These are phyloP conservation scores for Aspergillus sp. DNA, from an alignment of 2,329 filamentous ascomycete species.

Conservation along the genomic window DNA sequence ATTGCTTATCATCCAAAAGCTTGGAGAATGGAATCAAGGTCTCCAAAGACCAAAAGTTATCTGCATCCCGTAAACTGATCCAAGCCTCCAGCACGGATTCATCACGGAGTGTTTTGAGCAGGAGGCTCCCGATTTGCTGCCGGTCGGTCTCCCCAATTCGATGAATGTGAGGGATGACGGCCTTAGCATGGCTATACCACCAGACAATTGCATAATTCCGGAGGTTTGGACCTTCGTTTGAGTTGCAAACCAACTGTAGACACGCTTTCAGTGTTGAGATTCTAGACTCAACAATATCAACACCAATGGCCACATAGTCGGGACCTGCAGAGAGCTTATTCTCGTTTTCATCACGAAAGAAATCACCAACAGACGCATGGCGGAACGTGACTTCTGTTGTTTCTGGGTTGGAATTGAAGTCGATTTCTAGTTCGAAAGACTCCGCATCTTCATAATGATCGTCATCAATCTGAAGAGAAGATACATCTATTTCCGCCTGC, in stretches of 20 bases:
- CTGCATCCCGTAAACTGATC: background rate
- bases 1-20: background rate
- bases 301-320: conserved; percentile 16
- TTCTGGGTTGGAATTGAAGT: conserved; percentile 22
- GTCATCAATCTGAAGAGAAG: background rate
- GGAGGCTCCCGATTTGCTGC: background rate
- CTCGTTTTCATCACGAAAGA: conserved; percentile 19
- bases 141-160: background rate
- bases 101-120: background rate
- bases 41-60: background rate
- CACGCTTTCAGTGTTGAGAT: background rate
- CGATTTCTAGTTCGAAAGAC: background rate
- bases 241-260: background rate
- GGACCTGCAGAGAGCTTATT: conserved; percentile 20
- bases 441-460: background rate
- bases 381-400: conserved; percentile 25
- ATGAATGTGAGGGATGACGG: background rate
- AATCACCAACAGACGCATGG: conserved; percentile 29
- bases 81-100: background rate
- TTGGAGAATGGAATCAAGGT: background rate
- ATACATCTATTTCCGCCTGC: background rate
- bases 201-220: background rate
- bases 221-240: background rate
- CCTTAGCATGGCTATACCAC: background rate
- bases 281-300: conserved; percentile 10